Evolutionary conservation across 2,329 filamentous ascomycete species (phyloP).

Genomic region (Aureobasidium lini): DNA sequence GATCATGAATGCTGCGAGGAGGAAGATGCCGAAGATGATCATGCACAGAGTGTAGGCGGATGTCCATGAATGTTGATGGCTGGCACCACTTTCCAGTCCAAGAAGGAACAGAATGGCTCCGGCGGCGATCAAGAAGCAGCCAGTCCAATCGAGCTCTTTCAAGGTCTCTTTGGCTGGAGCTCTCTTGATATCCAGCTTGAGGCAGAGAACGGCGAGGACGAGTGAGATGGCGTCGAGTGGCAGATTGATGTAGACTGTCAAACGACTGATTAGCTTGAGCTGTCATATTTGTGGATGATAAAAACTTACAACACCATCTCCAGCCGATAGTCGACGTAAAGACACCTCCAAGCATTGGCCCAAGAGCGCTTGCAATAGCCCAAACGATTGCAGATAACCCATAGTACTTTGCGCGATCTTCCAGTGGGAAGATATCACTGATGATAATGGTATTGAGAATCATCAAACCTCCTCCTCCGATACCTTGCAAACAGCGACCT

Average conservation of each 20-base stretch:
- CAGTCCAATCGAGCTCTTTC: slow-evolving; percentile 48
- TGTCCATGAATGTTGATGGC: slow-evolving; percentile 33
- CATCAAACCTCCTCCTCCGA: slow-evolving; percentile 43
- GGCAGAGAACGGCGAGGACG: slow-evolving; percentile 42
- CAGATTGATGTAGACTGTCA: slow-evolving; percentile 48
- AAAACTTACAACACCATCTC: slow-evolving; percentile 14
- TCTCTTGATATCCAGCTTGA: slow-evolving; percentile 50
- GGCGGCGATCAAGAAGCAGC: slow-evolving; percentile 44
- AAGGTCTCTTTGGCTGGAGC: slow-evolving; percentile 43
- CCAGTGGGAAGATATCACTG: slow-evolving; percentile 43
- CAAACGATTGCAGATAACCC: slow-evolving; percentile 33
- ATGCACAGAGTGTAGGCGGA: slow-evolving; percentile 31
- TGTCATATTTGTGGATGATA: slow-evolving; percentile 17
- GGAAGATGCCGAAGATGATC: slow-evolving; percentile 29
- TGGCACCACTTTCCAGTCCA: slow-evolving; percentile 45
- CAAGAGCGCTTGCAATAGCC: slow-evolving; percentile 36
- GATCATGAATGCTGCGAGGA: slow-evolving; percentile 28
- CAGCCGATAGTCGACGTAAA: slow-evolving; percentile 20
- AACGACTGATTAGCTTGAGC: slow-evolving; percentile 36
- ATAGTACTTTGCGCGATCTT: slow-evolving; percentile 39
- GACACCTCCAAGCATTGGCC: slow-evolving; percentile 39
- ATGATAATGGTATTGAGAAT: slow-evolving; percentile 43
- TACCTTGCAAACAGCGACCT: slow-evolving; percentile 49
- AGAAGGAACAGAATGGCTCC: slow-evolving; percentile 46
- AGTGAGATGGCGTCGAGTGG: slow-evolving; percentile 45